These are phyloP conservation scores for Pleurotus pulmonarius DNA, from an alignment of 768 basidiomycete species.

Conservation along the genomic window DNA sequence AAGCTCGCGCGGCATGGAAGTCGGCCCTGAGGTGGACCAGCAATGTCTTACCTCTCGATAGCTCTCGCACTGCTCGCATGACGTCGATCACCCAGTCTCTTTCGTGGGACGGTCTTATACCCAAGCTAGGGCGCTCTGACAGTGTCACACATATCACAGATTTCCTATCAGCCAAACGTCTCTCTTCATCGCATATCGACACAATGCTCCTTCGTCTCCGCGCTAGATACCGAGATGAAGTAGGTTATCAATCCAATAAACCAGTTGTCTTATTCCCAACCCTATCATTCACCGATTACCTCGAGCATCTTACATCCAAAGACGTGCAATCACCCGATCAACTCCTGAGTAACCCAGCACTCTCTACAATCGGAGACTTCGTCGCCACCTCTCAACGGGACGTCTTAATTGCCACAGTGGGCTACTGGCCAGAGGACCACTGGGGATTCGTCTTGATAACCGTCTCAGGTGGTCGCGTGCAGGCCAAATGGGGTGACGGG, in stretches of 20 bases:
- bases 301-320: not conserved
- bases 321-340: not conserved
- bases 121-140: not conserved
- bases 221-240: not conserved
- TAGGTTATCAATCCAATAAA: not conserved
- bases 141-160: not conserved
- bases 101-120: not conserved
- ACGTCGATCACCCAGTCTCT: not conserved
- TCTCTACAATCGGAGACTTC: not conserved
- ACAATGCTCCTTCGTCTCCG: not conserved
- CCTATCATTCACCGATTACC: not conserved
- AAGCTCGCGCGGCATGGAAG: not conserved
- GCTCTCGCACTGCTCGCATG: not conserved
- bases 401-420: not conserved
- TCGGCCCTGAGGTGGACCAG: not conserved
- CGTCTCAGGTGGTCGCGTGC: not conserved
- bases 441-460: slow-evolving; percentile 9
- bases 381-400: not conserved
- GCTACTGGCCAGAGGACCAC: not conserved
- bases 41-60: not conserved
- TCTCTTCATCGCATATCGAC: not conserved
- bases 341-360: not conserved
- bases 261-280: not conserved
- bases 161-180: not conserved
- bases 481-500: slow-evolving; percentile 6